A percentile compares a stretch with the other conserved stretches of the same genome.
Evolutionary conservation across 1,139 yeast genomes (phyloP).

Genomic region (Geotrichum bryndzae): DNA sequence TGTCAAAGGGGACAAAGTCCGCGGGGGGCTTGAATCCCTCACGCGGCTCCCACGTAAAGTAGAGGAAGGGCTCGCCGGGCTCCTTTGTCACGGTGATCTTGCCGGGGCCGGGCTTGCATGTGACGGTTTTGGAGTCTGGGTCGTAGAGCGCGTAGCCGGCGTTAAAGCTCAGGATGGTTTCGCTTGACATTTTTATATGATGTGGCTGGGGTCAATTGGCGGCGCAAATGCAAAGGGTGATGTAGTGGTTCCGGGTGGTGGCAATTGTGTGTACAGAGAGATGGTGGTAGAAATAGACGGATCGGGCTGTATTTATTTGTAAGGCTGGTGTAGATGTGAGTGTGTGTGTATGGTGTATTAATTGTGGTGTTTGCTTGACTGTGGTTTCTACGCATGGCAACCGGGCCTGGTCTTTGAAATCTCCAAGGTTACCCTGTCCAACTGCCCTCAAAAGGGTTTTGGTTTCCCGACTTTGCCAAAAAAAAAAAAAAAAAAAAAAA

Average conservation of each 20-base stretch:
- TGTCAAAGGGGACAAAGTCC: conserved; percentile 42
- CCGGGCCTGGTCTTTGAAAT: not conserved
- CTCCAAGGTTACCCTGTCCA: not conserved
- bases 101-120: conserved; percentile 76
- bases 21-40: conserved; percentile 32
- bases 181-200: conserved; percentile 8
- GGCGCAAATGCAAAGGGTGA: not conserved
- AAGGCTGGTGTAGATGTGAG: not conserved
- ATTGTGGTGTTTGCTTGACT: too few relatives aligned
- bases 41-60: conserved; percentile 57
- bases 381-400: not conserved
- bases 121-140: conserved; percentile 62
- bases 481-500: too few relatives aligned
- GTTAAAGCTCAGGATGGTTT: conserved; percentile 48
- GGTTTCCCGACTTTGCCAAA: not conserved
- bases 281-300: too few relatives aligned
- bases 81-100: conserved; percentile 58
- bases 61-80: conserved; percentile 51
- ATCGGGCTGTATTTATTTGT: not conserved
- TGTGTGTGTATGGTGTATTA: too few relatives aligned
- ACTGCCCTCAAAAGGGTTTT: not conserved
- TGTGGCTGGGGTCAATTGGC: not conserved
- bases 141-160: conserved; percentile 82
- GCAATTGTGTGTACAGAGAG: too few relatives aligned
- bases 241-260: not conserved